Evolutionary conservation across 495 filamentous ascomycete genomes (phyloP).

Genomic region (Penicillium paradoxum): DNA sequence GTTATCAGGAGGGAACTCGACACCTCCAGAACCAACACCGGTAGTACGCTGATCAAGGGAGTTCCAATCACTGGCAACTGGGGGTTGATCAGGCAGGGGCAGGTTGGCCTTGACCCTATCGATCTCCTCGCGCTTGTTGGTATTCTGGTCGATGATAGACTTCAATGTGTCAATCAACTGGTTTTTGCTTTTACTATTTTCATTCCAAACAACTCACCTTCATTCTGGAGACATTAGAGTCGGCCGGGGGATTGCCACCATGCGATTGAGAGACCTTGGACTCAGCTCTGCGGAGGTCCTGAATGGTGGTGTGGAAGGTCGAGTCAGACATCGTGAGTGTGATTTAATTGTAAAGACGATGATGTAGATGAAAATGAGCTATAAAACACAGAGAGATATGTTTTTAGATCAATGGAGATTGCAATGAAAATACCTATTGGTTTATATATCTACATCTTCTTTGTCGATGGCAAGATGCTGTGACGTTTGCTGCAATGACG

Average conservation of each 20-base stretch:
- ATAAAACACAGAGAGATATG: too few species aligned
- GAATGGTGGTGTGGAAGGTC: slow-evolving; percentile 48
- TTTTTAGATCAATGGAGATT: not conserved
- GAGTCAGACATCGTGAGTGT: slow-evolving; percentile 50
- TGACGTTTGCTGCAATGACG: slow-evolving; percentile 21
- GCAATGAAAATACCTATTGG: too few species aligned
- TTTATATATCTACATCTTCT: slow-evolving; percentile 2
- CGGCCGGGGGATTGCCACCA: slow-evolving; percentile 37
- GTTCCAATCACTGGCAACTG: slow-evolving; percentile 69
- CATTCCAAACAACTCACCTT: slow-evolving; percentile 29
- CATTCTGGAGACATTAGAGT: slow-evolving; percentile 44
- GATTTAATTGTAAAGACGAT: slow-evolving; percentile 4
- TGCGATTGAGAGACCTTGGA: slow-evolving; percentile 39
- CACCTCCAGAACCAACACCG: slow-evolving; percentile 60
- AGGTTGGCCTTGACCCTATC: slow-evolving; percentile 64
- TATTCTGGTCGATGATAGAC: slow-evolving; percentile 46
- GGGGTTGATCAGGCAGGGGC: slow-evolving; percentile 73
- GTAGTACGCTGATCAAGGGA: slow-evolving; percentile 61
- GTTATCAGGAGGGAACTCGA: slow-evolving; percentile 43
- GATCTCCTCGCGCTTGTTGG: slow-evolving; percentile 58
- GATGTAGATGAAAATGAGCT: not conserved
- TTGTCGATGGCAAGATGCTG: not conserved
- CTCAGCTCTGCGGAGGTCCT: slow-evolving; percentile 51
- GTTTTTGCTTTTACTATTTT: not conserved
- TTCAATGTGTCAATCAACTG: slow-evolving; percentile 17